A percentile compares a stretch with the other conserved stretches of the same genome.
Conservation (phyloP, 2,329 filamentous ascomycete species). For the Pestalotiopsis sp. region DNA sequence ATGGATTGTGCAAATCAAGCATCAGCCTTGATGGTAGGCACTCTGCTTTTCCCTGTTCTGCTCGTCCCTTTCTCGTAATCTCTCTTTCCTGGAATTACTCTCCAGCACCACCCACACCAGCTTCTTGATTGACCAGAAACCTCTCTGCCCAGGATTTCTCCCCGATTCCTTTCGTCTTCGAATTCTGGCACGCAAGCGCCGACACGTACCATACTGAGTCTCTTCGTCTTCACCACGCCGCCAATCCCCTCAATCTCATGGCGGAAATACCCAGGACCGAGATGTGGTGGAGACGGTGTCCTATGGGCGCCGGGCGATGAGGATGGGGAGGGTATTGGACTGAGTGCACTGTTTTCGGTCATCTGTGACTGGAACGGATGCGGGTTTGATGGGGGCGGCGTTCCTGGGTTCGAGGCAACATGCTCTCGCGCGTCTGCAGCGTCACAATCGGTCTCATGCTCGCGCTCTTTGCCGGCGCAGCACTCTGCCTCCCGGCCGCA, state of each 20-base stretch:
- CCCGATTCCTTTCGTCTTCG: conserved; percentile 71
- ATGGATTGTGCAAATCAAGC: not conserved
- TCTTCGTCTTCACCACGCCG: conserved; percentile 82
- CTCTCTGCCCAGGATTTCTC: conserved; percentile 69
- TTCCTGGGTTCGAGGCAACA: conserved; percentile 3
- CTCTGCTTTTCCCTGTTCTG: not conserved
- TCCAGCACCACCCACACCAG: conserved; percentile 91
- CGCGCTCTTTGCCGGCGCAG: conserved; percentile 73
- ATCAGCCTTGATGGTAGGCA: conserved; percentile 1
- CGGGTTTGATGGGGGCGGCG: conserved; percentile 17
- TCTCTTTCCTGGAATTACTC: conserved; percentile 64
- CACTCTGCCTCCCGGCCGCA: conserved; percentile 80
- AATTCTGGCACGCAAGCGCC: conserved; percentile 85
- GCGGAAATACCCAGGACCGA: conserved; percentile 72
- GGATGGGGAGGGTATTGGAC: conserved; percentile 19
- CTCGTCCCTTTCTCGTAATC: conserved; percentile 34
- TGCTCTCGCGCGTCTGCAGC: conserved; percentile 67
- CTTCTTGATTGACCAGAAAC: conserved; percentile 67
- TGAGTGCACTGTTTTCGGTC: not conserved
- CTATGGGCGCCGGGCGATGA: conserved; percentile 15
- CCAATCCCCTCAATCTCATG: conserved; percentile 93
- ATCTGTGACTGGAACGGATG: conserved; percentile 17
- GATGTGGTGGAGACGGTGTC: conserved; percentile 39
- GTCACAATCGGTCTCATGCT: conserved; percentile 84
- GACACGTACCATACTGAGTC: conserved; percentile 78